A percentile compares a stretch with the other conserved stretches of the same genome.
phyloP scores from a whole-genome alignment of 2,329 filamentous ascomycete genomes.

The Cryphonectria carpinicola region DNA sequence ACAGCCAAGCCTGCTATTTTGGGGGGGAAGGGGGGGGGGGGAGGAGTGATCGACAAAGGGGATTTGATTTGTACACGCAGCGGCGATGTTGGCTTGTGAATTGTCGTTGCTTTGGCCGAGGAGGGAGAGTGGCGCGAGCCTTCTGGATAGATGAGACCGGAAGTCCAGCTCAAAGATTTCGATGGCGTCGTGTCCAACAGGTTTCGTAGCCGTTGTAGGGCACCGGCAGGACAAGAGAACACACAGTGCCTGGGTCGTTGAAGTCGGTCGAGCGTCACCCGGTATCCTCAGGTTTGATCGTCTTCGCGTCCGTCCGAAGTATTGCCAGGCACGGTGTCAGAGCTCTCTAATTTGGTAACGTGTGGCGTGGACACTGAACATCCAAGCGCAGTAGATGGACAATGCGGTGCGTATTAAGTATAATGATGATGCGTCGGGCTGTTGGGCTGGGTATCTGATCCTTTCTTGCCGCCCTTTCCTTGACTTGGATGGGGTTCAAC shows the following conservation, averaged over 20 bases:
- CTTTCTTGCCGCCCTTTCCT: background rate
- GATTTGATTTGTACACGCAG: background rate
- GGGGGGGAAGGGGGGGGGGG: too few species aligned
- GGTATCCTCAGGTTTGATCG: constrained; percentile 23
- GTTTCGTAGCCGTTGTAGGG: background rate
- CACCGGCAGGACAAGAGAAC: background rate
- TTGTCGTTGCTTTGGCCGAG: background rate
- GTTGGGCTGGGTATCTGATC: background rate
- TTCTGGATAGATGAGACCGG: background rate
- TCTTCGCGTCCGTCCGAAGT: constrained; percentile 25
- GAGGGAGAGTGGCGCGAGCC: background rate
- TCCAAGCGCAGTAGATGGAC: constrained; percentile 17
- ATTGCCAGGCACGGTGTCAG: constrained; percentile 24
- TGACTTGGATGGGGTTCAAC: background rate
- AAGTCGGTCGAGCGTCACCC: constrained; percentile 6
- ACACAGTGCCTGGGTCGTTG: background rate
- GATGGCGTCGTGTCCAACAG: background rate
- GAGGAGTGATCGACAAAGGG: constrained; percentile 8
- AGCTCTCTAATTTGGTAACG: background rate
- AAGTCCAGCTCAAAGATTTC: background rate
- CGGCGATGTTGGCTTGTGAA: background rate
- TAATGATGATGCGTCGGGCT: background rate
- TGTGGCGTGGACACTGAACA: constrained; percentile 4
- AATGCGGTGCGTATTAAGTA: constrained; percentile 24
- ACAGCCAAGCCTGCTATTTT: constrained; percentile 21